Base-by-base conservation (phyloP, 2,329 filamentous ascomycete genomes). In the Pyrenochaeta sp. region DNA sequence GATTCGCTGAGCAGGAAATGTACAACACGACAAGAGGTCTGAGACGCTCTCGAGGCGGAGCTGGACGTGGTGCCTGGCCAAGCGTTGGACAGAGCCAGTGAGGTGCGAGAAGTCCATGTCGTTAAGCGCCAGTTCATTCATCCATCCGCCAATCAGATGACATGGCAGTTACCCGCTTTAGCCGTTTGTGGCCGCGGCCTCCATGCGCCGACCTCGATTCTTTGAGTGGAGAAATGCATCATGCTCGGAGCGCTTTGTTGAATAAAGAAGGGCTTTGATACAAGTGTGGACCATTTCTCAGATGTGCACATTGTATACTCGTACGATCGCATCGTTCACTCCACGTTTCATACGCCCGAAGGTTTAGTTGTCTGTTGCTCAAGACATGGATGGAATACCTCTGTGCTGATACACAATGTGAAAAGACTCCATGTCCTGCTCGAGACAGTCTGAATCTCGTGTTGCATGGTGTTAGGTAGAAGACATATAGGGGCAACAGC, bases 1-100 rank as follows among this genome's bases (percentile, higher is more conserved):
- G 63, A 71, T 69, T 69, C 62, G 68, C 60, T 68, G 56, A 53
- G 38, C 35, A 44, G 52, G 51, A 61, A 55, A 64, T 68, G 62
- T 63, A 61, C 60, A 54, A 65, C 61, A 55, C 53, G 59, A 60
- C 55, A 55, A 49, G 49, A 59, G 44, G 63, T 60, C 60, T 65
- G 67, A 71, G 66, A 70, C 68, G 67, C 59, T 61, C 53, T 53
- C 61, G 57, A 61, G 48, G 54, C 50, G 41, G 51, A 55, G 49
- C 46, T 62, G 53, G 61, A 57, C 35, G 56, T 65, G 52, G 60
- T 61, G 58, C 62, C 55, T 29, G 58, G 53, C 38, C 45, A 52
- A 54, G 55, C 61, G 55, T 56, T 48, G 47, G 39, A 36, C 34
- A 29, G 45, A 54, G 46, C 65, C 65, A 68, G 58, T 68, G 38